Evolutionary conservation across 352 stramenopile genomes (phyloP), one percentile per base, ranked within the genome.

Genomic region (Phytophthora citrophthora): DNA sequence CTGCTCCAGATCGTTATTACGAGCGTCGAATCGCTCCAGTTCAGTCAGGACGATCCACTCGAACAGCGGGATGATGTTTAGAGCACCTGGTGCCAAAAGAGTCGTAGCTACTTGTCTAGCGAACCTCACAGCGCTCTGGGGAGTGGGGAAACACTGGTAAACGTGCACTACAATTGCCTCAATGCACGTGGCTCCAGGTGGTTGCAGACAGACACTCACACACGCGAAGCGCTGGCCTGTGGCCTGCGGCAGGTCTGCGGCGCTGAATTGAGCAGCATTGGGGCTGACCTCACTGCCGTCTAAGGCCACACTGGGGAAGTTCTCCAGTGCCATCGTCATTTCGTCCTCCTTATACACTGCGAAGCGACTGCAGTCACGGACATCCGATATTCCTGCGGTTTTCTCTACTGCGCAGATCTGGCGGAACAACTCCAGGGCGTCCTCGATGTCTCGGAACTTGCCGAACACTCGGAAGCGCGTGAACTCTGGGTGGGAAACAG

Each of bases 321-420:
- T 94, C 39, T 89, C 80, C 24, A 94, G 64, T 0, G 64, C 70
- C 86, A 94, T 90, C 2, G 82, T 89, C 70, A 94, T 89, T 32
- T 93, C 86, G 46, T 89, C 82, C 45, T 94, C 86, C 45, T 94
- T 94, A 73, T 91, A 94, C 39, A 93, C 64, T 31, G 72, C 80
- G 20, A 94, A 94, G 10, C 70, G 72, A 26, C 74, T 80, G 9
- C 67, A 78, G 55, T 94, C 83, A 5, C 52, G 70, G 0, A 57
- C 52, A 0, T 74, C 57, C 4, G 61, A 46, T 8, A 70, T 46
- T 0, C 44, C 43, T 0, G 61, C 24, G 34, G 54, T 66, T 23
- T 62, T 77, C 64, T 94, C 86, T 1, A 92, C 47, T 5, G 69
- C 74, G 34, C 86, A 93, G 6, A 93, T 65, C 40, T 81, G 75